A percentile compares a stretch with the other conserved stretches of the same genome.
phyloP scores from a whole-genome alignment of 768 basidiomycete genomes.

The Termitomyces titanicus region DNA sequence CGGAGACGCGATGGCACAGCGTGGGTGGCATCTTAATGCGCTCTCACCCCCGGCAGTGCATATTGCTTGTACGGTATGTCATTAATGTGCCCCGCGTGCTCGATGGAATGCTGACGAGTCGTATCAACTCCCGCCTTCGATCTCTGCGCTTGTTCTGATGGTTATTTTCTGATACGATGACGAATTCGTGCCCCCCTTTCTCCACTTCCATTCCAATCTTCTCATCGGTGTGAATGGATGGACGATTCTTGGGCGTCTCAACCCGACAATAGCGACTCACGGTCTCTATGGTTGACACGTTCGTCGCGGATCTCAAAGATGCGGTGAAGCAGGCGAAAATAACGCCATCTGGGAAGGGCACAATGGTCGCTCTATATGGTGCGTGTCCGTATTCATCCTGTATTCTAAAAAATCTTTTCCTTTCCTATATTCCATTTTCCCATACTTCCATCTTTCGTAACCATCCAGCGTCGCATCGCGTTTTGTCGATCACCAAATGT shows the following conservation, averaged over 20 bases:
- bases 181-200: no score
- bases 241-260: background rate
- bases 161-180: background rate
- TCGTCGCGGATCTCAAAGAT: constrained; percentile 82
- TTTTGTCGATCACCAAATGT: background rate
- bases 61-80: constrained; percentile 86
- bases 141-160: background rate
- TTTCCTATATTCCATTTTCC: background rate
- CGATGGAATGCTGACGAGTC: background rate
- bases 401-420: no score
- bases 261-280: constrained; percentile 62
- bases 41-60: constrained; percentile 83
- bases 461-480: no score
- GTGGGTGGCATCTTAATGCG: constrained; percentile 92
- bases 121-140: constrained; percentile 2
- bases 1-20: constrained; percentile 81
- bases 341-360: constrained; percentile 66
- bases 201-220: background rate
- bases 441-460: background rate
- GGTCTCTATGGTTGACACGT: constrained; percentile 67
- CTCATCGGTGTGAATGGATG: background rate
- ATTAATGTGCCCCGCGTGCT: background rate
- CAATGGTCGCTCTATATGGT: constrained; percentile 94
- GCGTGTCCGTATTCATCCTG: constrained; percentile 19
- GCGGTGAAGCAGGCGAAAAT: constrained; percentile 69